Base-by-base conservation (phyloP, 2,329 filamentous ascomycete species). In the Xylaria sp. region DNA sequence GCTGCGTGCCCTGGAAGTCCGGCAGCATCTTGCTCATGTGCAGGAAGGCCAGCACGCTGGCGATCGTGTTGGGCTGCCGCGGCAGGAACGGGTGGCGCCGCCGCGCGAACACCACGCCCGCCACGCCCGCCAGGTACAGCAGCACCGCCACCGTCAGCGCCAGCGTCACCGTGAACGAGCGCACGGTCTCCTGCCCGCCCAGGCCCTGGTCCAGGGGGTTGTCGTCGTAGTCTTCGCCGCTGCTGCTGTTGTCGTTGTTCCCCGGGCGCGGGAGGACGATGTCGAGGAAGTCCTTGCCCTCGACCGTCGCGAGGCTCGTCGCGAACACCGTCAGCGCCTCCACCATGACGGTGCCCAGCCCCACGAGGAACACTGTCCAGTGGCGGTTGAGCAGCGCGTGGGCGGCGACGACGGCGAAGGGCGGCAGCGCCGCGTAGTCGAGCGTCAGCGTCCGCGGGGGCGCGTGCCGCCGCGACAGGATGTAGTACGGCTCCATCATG, bases 21-120 rank as follows among this genome's bases (percentile, higher is more conserved):
- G 85, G 86, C 42, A 92, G 74, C 89, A 92, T 92, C 72, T 89
- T 89, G 69, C 83, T 88, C 73, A 91, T 88, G 71, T 92, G 87
- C 55, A 92, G 89, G 66, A 88, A 92, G 0, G 88, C 88, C 49
- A 93, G 77, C 48, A 92, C 83, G 40, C 83, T 86, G 1, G 89
- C 86, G 62, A 93, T 92, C 18, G 89, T 91, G 63, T 87, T 90
- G 3, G 89, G 89, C 74, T 92, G 88, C 4, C 90, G 82, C 1
- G 90, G 90, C 51, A 92, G 75, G 70, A 92, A 92, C 2, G 89
- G 83, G 50, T 85, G 83, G 0, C 85, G 79, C 13, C 89, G 83
- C 1, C 82, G 80, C 17, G 76, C 52, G 64, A 88, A 88, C 17
- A 89, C 86, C 1, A 86, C 64, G 1, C 72, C 69, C 0, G 87